phyloP scores from a whole-genome alignment of 768 basidiomycete species.

The Infundibulicybe gibba region DNA sequence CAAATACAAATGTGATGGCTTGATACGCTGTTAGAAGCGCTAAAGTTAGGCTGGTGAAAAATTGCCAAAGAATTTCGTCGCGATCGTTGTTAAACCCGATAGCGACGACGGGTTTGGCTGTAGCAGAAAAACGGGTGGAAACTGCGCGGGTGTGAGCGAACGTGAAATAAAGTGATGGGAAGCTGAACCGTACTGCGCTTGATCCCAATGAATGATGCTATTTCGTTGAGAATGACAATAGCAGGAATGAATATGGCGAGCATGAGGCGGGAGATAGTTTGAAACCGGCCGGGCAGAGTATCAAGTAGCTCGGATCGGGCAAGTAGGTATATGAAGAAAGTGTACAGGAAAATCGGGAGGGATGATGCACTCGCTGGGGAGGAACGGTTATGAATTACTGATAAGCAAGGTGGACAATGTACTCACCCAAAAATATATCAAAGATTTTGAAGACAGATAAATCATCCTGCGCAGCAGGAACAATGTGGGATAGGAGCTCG shows the following conservation, averaged over 20 bases:
- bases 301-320: conserved; percentile 47
- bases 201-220: conserved; percentile 64
- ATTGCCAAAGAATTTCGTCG: conserved; percentile 42
- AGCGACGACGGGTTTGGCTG: conserved; percentile 12
- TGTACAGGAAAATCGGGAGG: conserved; percentile 63
- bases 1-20: conserved; percentile 51
- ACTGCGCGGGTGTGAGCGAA: conserved; percentile 2
- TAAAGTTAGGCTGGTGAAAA: conserved; percentile 60
- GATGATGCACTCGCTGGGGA: conserved; percentile 53
- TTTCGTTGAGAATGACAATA: conserved; percentile 50
- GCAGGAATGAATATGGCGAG: conserved; percentile 54
- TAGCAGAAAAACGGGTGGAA: conserved; percentile 4
- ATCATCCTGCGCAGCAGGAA: conserved; percentile 47
- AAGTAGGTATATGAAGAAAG: conserved; percentile 57
- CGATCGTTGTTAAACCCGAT: conserved; percentile 37
- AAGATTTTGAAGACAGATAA: conserved; percentile 44
- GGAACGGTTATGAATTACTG: neutral
- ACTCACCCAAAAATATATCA: conserved; percentile 62
- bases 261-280: conserved; percentile 35
- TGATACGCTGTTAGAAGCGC: conserved; percentile 57
- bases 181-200: conserved; percentile 44
- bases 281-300: conserved; percentile 47
- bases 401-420: neutral
- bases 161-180: neutral
- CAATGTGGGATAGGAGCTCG: conserved; percentile 55